Evolutionary conservation across 2,329 filamentous ascomycete genomes (phyloP).

Genomic region (Fusarium sp.): DNA sequence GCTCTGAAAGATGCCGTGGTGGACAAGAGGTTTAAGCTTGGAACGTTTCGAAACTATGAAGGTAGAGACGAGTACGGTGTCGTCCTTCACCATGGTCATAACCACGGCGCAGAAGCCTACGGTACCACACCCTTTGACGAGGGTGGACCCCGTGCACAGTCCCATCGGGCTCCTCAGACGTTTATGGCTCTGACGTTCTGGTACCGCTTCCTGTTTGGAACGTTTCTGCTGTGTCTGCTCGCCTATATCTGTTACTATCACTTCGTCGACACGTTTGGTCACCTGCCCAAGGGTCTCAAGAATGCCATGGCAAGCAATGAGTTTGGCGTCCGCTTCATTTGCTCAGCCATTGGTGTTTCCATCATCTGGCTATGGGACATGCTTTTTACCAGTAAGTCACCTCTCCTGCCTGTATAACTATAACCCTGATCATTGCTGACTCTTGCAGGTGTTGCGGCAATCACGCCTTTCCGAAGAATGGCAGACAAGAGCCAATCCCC

Average conservation of each 20-base stretch:
- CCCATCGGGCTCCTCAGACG: slow-evolving; percentile 38
- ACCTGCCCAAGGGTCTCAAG: slow-evolving; percentile 44
- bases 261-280: slow-evolving; percentile 38
- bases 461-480: slow-evolving; percentile 58
- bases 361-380: slow-evolving; percentile 56
- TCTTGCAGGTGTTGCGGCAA: slow-evolving; percentile 51
- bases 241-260: slow-evolving; percentile 56
- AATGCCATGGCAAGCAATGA: slow-evolving; percentile 53
- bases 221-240: slow-evolving; percentile 50
- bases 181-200: slow-evolving; percentile 52
- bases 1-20: slow-evolving; percentile 20
- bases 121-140: slow-evolving; percentile 24
- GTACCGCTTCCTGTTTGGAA: slow-evolving; percentile 49
- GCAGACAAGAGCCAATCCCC: slow-evolving; percentile 47
- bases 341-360: slow-evolving; percentile 55
- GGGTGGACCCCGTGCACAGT: neutral
- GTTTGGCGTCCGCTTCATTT: slow-evolving; percentile 58
- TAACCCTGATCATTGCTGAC: neutral
- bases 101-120: neutral
- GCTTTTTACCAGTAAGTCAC: slow-evolving; percentile 54
- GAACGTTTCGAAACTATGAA: slow-evolving; percentile 20
- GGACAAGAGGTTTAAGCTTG: slow-evolving; percentile 31
- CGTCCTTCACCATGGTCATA: slow-evolving; percentile 11
- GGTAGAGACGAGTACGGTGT: slow-evolving; percentile 35
- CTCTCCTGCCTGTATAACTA: fast-evolving